Base-by-base conservation (phyloP, 2,329 filamentous ascomycete species). In the Cadophora gregata region DNA sequence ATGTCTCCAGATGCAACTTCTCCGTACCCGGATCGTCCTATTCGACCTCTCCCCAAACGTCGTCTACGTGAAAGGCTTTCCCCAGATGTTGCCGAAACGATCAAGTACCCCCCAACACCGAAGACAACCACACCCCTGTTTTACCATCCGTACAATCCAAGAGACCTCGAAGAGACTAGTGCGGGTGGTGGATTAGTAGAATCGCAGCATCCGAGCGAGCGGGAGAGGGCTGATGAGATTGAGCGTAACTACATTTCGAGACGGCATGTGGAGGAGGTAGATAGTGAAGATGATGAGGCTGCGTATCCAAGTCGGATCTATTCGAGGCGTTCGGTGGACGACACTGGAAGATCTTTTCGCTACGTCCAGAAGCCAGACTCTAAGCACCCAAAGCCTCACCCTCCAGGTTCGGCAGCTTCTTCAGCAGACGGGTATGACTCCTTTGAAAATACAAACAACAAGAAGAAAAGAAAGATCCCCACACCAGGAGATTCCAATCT, bases 381-480 rank as follows among this genome's bases (percentile, higher is more conserved):
- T 36, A 82, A 81, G 66, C 81, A 83, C 59, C 67, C 78, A 2
- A 83, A 83, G 64, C 79, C 82, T 21, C 83, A 87, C 51, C 86
- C 88, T 25, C 85, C 90, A 59, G 85, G 85, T 51, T 93, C 92
- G 14, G 88, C 90, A 27, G 85, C 87, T 6, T 90, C 90, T 4
- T 91, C 90, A 2, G 82, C 87, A 12, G 95, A 98, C 77, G 93
- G 94, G 16, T 98, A 98, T 78, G 96, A 99, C 78, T 96, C 93
- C 7, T 97, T 97, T 75, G 96, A 99, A 79, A 98, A 98, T 75
- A 97, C 93, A 42, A 98, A 97, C 79, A 99, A 99, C 78, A 99
- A 99, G 81, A 99, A 98, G 83, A 98, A 99, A 80, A 88, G 96
- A 72, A 99, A 99, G 81, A 98, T 99, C 45, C 96, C 96, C 0